phyloP scores from a whole-genome alignment of 176 grass and related monocot species.

The Pontederia paniculata region DNA sequence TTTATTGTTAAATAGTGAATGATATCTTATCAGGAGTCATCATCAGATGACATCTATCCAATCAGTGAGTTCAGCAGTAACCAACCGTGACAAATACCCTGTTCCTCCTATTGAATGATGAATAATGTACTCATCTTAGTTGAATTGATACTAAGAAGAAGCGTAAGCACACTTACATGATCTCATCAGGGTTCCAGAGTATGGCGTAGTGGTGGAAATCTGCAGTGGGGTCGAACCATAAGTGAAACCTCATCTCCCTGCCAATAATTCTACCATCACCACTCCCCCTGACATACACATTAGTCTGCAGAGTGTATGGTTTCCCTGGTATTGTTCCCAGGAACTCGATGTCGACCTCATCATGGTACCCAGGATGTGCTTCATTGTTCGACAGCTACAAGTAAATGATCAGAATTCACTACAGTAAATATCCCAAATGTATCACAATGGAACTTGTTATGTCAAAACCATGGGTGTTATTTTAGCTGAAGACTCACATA shows the following conservation, averaged over 20 bases:
- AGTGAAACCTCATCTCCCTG: constrained; percentile 4
- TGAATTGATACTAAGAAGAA: background rate
- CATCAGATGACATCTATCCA: too few relatives aligned
- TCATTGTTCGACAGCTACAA: constrained; percentile 5
- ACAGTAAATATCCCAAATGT: too few relatives aligned
- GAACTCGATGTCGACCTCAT: constrained; percentile 4
- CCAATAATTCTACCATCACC: constrained; percentile 1
- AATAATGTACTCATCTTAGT: too few relatives aligned
- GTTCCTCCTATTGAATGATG: too few relatives aligned
- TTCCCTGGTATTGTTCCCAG: background rate
- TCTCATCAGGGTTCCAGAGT: constrained; percentile 6
- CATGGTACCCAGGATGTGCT: constrained; percentile 3
- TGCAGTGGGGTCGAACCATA: background rate
- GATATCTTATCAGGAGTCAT: too few relatives aligned
- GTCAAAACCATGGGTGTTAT: too few relatives aligned
- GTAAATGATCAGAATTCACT: too few relatives aligned
- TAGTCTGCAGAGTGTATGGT: constrained; percentile 6
- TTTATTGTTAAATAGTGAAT: too few relatives aligned
- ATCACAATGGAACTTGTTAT: too few relatives aligned
- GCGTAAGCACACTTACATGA: background rate
- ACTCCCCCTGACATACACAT: background rate
- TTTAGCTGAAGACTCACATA: background rate
- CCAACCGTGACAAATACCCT: too few relatives aligned
- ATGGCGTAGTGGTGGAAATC: constrained; percentile 2
- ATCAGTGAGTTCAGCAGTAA: too few relatives aligned